Percentiles rank a stretch among this genome's conserved stretches.
phyloP scores from a whole-genome alignment of 306 rosid genomes.

The Cucumis melo region DNA sequence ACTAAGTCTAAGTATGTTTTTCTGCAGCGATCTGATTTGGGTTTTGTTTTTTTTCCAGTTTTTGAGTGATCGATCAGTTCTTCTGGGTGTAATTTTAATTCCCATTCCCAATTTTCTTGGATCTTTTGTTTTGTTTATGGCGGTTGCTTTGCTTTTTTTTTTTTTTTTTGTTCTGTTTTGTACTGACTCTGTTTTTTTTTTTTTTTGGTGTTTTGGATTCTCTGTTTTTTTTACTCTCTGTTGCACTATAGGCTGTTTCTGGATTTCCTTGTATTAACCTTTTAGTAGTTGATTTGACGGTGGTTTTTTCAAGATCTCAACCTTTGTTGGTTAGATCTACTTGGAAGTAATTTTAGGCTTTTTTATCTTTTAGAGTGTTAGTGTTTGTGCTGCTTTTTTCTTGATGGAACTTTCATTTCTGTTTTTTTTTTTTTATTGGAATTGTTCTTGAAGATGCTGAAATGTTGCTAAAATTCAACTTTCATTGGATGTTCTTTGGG shows the following conservation, averaged over 20 bases:
- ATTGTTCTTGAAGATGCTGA: not conserved
- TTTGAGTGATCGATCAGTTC: not conserved
- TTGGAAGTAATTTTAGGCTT: not conserved
- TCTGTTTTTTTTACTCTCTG: not conserved
- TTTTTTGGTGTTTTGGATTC: not conserved
- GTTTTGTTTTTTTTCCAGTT: not conserved
- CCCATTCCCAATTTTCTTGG: constrained; percentile 19
- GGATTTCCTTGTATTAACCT: not conserved
- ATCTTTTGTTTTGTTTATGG: constrained; percentile 27
- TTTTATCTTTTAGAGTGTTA: not conserved
- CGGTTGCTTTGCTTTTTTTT: not conserved
- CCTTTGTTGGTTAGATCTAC: constrained; percentile 3
- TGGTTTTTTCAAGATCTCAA: constrained; percentile 2
- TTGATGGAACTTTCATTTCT: not conserved
- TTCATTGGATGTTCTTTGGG: not conserved
- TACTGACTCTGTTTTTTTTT: not conserved
- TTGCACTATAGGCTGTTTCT: constrained; percentile 11
- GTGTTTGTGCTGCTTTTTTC: not conserved
- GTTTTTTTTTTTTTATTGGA: not conserved
- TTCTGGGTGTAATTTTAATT: constrained; percentile 8
- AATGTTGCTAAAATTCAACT: not conserved
- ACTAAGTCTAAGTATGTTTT: constrained; percentile 58
- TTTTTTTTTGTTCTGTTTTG: not conserved
- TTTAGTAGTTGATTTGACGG: not conserved
- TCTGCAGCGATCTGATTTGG: constrained; percentile 42